Base-by-base conservation (phyloP, 1,284 basidiomycete genomes). In the Thelephora terrestris region DNA sequence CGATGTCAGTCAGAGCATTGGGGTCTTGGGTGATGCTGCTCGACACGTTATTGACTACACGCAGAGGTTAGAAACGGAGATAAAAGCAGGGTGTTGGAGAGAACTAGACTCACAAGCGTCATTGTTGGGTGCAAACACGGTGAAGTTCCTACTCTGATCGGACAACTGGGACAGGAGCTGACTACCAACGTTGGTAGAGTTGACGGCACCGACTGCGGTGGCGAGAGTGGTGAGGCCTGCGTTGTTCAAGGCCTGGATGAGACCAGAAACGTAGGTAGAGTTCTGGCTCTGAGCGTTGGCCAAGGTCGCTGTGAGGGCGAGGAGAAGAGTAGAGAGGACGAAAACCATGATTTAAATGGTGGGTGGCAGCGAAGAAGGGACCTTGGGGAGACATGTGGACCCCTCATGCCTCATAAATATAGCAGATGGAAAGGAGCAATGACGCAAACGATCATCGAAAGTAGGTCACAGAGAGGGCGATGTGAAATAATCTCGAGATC, bases 91-190 rank as follows among this genome's bases (percentile, higher is more conserved):
- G 40, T 24, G 21, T 48, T 7, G 27, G 16, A 27, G 35, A 18
- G 20, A n/a, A 1, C 24, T 23, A 7, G 5, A 56, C 61, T 50
- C 53, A 76, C 74, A 66, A 10, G 76, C 75, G 4, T 59, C 54
- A 53, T 80, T 71, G 45, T 62, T 66, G 1, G 77, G 76, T 0
- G 69, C 72, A 55, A 78, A 78, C 1, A 80, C 49, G 0, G 71
- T 68, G 50, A 63, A 71, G 21, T 69, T 51, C 1, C 46, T 48
- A 14, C 29, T 67, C 44, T 62, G 69, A 48, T 52, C 65, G 2
- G 66, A 63, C 23, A 79, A 59, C 43, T 66, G 54, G 4, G 58
- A 49, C 20, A 81, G 61, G 9, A 81, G 55, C n/a, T 59, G 53
- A 51, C 67, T 62, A 3, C 77, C 81, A 3, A 54, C 57, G 5